Evolutionary conservation across 192 early-diverging fungal genomes (phyloP).

Genomic region (Coemansia sp.): DNA sequence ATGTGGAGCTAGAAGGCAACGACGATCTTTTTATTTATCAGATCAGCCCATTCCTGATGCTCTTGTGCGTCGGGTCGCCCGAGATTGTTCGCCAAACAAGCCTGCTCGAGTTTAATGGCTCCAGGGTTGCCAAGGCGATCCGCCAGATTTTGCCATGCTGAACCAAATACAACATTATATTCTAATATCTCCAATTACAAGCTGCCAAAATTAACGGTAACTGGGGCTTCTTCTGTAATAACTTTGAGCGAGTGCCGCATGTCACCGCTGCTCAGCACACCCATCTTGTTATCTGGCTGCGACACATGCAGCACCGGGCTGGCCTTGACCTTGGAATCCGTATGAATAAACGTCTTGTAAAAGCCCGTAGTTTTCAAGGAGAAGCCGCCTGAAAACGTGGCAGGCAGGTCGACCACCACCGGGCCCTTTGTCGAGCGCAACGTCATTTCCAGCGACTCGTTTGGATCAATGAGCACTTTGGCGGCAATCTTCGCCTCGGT

Average conservation of each 20-base stretch:
- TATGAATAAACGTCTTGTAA: constrained; percentile 40
- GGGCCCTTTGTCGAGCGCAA: constrained; percentile 32
- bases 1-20: constrained; percentile 23
- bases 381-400: constrained; percentile 44
- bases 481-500: constrained; percentile 34
- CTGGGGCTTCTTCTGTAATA: constrained; percentile 31
- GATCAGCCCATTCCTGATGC: constrained; percentile 27
- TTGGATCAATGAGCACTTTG: constrained; percentile 22
- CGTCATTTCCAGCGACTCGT: constrained; percentile 28
- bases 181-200: not conserved
- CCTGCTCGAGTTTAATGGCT: constrained; percentile 47
- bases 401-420: constrained; percentile 33
- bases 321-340: constrained; percentile 10
- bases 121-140: constrained; percentile 50
- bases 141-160: constrained; percentile 32
- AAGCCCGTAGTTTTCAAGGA: constrained; percentile 34
- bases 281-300: constrained; percentile 39
- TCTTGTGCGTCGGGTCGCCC: constrained; percentile 35
- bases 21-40: constrained; percentile 40
- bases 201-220: constrained; percentile 43
- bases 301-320: constrained; percentile 26
- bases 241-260: constrained; percentile 38
- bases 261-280: constrained; percentile 11
- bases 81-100: constrained; percentile 33
- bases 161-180: too few species aligned